A percentile compares a stretch with the other conserved stretches of the same genome.
Conservation (phyloP, 169 alveolate species). For the Eimeria necatrix region DNA sequence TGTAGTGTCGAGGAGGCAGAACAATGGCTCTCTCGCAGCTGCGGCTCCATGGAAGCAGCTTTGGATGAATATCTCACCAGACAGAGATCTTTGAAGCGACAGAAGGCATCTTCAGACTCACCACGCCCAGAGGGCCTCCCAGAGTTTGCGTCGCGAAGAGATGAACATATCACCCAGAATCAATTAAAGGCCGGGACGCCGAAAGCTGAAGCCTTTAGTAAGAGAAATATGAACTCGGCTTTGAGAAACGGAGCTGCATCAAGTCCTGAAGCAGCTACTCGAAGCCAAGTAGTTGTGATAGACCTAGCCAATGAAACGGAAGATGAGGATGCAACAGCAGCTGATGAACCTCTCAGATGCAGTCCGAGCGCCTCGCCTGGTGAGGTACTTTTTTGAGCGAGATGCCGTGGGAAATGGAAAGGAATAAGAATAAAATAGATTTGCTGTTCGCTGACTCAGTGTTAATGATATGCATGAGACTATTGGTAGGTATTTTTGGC, state of each 20-base stretch:
- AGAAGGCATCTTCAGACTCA: not conserved
- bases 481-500: no score
- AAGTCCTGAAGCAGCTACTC: not conserved
- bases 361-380: not conserved
- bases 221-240: not conserved
- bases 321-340: slow-evolving; percentile 16
- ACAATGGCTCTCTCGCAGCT: slow-evolving; percentile 47
- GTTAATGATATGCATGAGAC: no score
- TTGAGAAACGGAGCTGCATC: not conserved
- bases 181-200: no score
- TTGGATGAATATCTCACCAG: slow-evolving; percentile 50
- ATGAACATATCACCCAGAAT: no score
- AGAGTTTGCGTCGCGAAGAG: no score
- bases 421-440: no score
- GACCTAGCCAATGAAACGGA: slow-evolving; percentile 56
- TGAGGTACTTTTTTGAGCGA: not conserved
- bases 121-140: not conserved
- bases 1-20: slow-evolving; percentile 65
- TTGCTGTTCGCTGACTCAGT: no score
- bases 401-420: no score
- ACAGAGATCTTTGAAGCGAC: slow-evolving; percentile 39
- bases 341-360: not conserved
- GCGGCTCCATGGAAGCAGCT: slow-evolving; percentile 65
- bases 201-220: not conserved
- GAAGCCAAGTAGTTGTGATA: slow-evolving; percentile 17